phyloP scores from a whole-genome alignment of 164 flowering plant species.

The Sedum album region DNA sequence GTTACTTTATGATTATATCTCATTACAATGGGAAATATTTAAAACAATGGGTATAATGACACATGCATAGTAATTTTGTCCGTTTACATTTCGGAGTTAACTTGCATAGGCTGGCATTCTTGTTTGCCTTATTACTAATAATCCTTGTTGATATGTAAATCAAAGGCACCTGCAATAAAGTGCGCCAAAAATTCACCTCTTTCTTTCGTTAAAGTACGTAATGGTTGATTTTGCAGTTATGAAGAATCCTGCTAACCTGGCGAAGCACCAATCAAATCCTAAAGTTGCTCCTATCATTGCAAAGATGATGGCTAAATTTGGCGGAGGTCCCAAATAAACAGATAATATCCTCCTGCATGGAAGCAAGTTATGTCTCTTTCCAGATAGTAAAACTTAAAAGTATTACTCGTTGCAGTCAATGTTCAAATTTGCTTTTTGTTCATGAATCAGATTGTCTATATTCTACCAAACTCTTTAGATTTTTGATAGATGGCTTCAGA shows the following conservation, averaged over 20 bases:
- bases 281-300: conserved; percentile 95
- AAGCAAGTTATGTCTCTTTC: too few relatives aligned
- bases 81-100: background rate
- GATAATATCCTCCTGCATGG: background rate
- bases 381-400: too few relatives aligned
- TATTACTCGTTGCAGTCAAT: too few relatives aligned
- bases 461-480: too few relatives aligned
- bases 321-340: conserved; percentile 37
- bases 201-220: background rate
- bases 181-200: background rate
- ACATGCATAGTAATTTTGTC: background rate
- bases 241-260: conserved; percentile 95
- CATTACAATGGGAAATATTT: background rate
- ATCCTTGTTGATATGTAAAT: background rate
- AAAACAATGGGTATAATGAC: background rate
- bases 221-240: conserved; percentile 50
- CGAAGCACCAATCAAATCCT: conserved; percentile 89
- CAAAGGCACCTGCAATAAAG: background rate
- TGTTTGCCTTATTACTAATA: background rate
- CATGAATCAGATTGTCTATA: too few relatives aligned
- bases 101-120: background rate
- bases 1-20: background rate
- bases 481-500: too few relatives aligned
- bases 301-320: conserved; percentile 92
- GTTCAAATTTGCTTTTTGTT: too few relatives aligned